Evolutionary conservation across 140 eudicot species (phyloP), one percentile per base, ranked within the genome.

Genomic region (Artemisia princeps): DNA sequence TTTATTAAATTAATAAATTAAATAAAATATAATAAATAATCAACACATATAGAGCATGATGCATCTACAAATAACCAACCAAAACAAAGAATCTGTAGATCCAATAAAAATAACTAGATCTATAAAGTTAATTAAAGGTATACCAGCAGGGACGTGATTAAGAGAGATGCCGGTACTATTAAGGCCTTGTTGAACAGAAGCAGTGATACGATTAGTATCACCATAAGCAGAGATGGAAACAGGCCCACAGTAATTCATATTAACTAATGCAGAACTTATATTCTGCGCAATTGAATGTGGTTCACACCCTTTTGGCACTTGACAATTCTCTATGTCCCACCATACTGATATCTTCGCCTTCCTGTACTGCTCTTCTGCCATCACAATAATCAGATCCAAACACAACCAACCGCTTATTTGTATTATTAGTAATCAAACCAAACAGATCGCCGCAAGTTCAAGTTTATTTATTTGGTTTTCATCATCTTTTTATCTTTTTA

Each of bases 311-410:
- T 84, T 86, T 3, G 97, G 95, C 8, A 86, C 97, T 30, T 86
- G 95, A 60, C 97, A 89, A 81, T 89, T 89, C 77, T 86, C 97
- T 56, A 89, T 86, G 68, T 89, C 97, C 97, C 97, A 89, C 97
- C 95, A 89, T 40, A 89, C 97, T 13, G 95, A 86, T 48, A 77
- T 80, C 82, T 84, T 89, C 37, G 89, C 97, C 63, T 72, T 66
- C 44, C 76, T 44, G 71, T 89, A 89, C 78, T 79, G 87, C 49
- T 77, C 68, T 75, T 84, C 76, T 19, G 48, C 62, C 56, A 17
- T 17, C 19, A 17, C 19, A 17, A 17, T 17, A 17, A 66, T 66
- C 44, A 5, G 1, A 37, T 6, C 6, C 44, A 37, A 1, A 33
- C 5, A 17, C 19, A 17, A 17, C 42, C 42, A 22, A 37, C 44